Percentiles rank a stretch among this genome's conserved stretches.
Conservation (phyloP, 148 eudicot species). For the Fagopyrum tataricum region DNA sequence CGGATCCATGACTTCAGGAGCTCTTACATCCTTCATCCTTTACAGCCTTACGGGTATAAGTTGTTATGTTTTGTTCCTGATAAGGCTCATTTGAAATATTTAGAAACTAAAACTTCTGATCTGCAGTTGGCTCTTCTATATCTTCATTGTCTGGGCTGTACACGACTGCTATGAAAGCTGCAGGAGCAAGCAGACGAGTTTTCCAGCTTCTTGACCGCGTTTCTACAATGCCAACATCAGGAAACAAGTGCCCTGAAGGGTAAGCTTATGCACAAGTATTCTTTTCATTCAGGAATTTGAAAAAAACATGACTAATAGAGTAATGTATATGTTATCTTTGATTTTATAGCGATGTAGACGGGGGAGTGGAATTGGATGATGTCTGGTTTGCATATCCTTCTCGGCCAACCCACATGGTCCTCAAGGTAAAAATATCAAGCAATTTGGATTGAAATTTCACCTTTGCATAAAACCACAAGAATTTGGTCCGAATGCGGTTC, state of each 20-base stretch:
- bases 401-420: constrained; percentile 78
- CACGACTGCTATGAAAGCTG: constrained; percentile 89
- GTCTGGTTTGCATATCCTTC: constrained; percentile 98
- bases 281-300: not conserved
- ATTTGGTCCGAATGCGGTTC: not conserved
- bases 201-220: constrained; percentile 85
- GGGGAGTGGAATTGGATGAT: constrained; percentile 68
- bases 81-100: not conserved
- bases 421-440: constrained; percentile 44
- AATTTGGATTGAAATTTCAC: not conserved
- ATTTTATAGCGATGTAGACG: constrained; percentile 49
- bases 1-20: constrained; percentile 74
- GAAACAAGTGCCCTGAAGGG: constrained; percentile 74
- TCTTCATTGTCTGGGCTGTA: constrained; percentile 77
- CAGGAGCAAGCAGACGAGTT: constrained; percentile 94
- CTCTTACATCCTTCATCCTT: constrained; percentile 90
- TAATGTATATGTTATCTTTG: not conserved
- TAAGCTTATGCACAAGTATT: constrained; percentile 16
- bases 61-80: not conserved
- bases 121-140: constrained; percentile 77
- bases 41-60: constrained; percentile 75
- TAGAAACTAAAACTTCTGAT: not conserved
- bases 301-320: not conserved
- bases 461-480: not conserved
- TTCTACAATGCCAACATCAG: constrained; percentile 71